Evolutionary conservation across 1,139 yeast species (phyloP).

Genomic region (Sugiyamaella xylanicola): DNA sequence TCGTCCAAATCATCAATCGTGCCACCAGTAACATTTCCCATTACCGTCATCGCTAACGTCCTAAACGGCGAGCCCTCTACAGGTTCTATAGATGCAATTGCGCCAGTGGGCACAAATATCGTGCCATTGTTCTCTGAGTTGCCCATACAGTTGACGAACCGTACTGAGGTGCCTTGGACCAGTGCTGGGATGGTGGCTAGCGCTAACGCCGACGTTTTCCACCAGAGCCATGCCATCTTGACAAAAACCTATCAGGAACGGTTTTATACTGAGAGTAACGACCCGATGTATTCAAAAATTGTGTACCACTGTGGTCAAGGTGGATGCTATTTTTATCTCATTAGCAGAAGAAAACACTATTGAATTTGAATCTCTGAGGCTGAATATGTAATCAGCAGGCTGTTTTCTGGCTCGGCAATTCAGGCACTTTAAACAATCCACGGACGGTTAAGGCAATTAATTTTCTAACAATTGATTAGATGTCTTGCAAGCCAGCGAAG

Average conservation of each 20-base stretch:
- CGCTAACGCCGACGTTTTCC: constrained; percentile 1
- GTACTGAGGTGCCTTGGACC: constrained; percentile 13
- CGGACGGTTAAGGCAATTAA: neutral
- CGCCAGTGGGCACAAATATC: constrained; percentile 18
- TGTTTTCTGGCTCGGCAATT: too few species aligned
- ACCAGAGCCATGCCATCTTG: constrained; percentile 3
- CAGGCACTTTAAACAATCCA: too few species aligned
- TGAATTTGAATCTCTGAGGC: too few species aligned
- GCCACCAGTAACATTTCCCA: constrained; percentile 35
- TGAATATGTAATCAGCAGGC: too few species aligned
- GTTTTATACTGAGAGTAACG: too few species aligned
- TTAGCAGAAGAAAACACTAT: neutral
- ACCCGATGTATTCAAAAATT: too few species aligned
- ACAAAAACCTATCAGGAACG: too few species aligned
- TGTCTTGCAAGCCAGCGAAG: neutral
- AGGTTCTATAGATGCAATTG: constrained; percentile 5
- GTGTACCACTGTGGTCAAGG: too few species aligned
- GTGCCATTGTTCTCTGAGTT: constrained; percentile 14
- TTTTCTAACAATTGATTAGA: neutral
- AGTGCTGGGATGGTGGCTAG: neutral
- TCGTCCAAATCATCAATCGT: constrained; percentile 34
- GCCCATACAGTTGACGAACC: constrained; percentile 26
- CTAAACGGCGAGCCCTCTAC: constrained; percentile 16
- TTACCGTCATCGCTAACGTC: constrained; percentile 26
- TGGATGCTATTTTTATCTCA: neutral